These are phyloP conservation scores for Durio zibethinus DNA, from an alignment of 345 rosid genomes.

Conservation along the genomic window DNA sequence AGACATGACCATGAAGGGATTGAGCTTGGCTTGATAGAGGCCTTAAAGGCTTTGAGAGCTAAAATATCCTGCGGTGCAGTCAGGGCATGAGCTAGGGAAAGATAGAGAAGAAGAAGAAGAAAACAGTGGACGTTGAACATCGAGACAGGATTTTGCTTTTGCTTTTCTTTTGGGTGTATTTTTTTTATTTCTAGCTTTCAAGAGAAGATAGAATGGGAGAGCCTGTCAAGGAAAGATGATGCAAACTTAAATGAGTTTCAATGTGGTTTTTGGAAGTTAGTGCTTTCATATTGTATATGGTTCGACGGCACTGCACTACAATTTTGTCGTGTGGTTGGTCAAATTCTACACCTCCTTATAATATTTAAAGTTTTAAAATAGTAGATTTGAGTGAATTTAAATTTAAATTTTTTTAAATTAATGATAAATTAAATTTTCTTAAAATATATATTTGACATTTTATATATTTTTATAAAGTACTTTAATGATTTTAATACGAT, in stretches of 20 bases:
- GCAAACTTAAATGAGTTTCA: neutral
- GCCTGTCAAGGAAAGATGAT: neutral
- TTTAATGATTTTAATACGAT: no score
- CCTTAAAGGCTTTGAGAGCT: conserved; percentile 59
- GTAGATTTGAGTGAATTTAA: no score
- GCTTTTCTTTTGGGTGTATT: no score
- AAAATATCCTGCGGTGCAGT: conserved; percentile 49
- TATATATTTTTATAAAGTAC: no score
- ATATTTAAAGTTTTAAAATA: no score
- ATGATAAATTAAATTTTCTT: no score
- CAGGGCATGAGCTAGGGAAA: conserved; percentile 22
- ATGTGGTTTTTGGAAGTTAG: neutral
- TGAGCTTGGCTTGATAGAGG: conserved; percentile 49
- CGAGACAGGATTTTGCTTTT: neutral
- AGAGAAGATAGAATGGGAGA: neutral
- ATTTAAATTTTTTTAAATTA: no score
- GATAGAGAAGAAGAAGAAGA: neutral
- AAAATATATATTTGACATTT: no score
- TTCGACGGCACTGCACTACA: neutral
- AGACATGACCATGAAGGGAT: conserved; percentile 61
- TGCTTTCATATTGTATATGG: neutral
- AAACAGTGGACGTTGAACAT: neutral
- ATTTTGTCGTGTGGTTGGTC: neutral
- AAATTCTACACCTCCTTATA: neutral
- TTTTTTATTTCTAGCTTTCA: no score